Evolutionary conservation across 108 stramenopile species (phyloP).

Genomic region (Asterionellopsis glacialis): DNA sequence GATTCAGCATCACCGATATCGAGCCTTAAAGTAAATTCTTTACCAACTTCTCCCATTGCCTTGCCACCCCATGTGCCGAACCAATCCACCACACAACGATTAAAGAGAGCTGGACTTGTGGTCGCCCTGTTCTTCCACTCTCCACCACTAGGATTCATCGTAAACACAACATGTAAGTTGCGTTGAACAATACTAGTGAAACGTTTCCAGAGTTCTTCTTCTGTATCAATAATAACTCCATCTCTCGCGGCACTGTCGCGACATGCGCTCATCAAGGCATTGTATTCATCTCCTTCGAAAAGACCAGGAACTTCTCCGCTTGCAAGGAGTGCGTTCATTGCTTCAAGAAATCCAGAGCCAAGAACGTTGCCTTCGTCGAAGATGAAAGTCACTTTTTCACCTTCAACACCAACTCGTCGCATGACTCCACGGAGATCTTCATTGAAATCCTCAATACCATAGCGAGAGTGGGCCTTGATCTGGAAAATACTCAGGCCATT

Average conservation of each 20-base stretch:
- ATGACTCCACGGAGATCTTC: conserved; percentile 93
- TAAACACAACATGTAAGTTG: conserved; percentile 99
- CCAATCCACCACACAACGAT: conserved; percentile 99
- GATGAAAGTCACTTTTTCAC: conserved; percentile 97
- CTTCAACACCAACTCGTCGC: conserved; percentile 92
- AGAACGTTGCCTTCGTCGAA: conserved; percentile 97
- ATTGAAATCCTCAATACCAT: conserved; percentile 94
- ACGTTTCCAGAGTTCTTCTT: conserved; percentile 90
- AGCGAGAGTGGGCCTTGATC: conserved; percentile 87
- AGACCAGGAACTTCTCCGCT: conserved; percentile 99
- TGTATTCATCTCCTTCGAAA: conserved; percentile 98
- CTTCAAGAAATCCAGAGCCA: conserved; percentile 93
- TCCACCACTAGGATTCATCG: conserved; percentile 95
- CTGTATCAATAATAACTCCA: conserved; percentile 87
- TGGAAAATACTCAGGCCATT: conserved; percentile 96
- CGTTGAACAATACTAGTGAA: conserved; percentile 92
- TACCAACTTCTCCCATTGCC: conserved; percentile 90
- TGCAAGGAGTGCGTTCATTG: conserved; percentile 99
- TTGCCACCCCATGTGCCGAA: conserved; percentile 95
- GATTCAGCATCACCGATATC: conserved; percentile 86
- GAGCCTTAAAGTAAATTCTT: conserved; percentile 63
- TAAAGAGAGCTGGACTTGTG: conserved; percentile 98
- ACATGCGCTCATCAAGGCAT: conserved; percentile 86
- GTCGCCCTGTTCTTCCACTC: conserved; percentile 93
- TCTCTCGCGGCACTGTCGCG: conserved; percentile 84